phyloP scores from a whole-genome alignment of 371 early-diverging fungal genomes.

The Mucor circinelloides region DNA sequence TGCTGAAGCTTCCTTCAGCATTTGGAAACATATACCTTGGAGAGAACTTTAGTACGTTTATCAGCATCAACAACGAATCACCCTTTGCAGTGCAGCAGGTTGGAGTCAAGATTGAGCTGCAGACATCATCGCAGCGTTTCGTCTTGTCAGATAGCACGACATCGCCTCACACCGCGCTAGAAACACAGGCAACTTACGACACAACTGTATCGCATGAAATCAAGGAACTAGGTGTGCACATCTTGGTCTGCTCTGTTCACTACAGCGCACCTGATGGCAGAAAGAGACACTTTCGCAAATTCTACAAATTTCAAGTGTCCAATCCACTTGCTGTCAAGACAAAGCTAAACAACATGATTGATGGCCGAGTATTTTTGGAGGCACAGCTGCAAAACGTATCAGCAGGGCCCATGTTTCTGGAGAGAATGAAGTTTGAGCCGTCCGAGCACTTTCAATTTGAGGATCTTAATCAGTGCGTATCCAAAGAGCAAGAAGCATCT shows the following conservation, averaged over 20 bases:
- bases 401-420: slow-evolving; percentile 79
- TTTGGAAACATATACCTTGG: slow-evolving; percentile 96
- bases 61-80: slow-evolving; percentile 87
- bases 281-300: slow-evolving; percentile 80
- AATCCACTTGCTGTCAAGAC: slow-evolving; percentile 97
- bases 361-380: slow-evolving; percentile 85
- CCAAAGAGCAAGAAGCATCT: neutral
- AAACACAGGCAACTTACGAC: slow-evolving; percentile 65
- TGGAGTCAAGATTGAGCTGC: slow-evolving; percentile 81
- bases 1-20: slow-evolving; percentile 63
- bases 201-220: slow-evolving; percentile 88
- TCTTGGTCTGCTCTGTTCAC: slow-evolving; percentile 87
- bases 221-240: slow-evolving; percentile 93
- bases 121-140: slow-evolving; percentile 82
- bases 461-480: slow-evolving; percentile 65
- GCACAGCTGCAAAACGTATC: slow-evolving; percentile 93
- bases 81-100: slow-evolving; percentile 66
- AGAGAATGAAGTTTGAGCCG: slow-evolving; percentile 87
- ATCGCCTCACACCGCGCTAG: slow-evolving; percentile 32
- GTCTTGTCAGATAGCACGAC: slow-evolving; percentile 68
- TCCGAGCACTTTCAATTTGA: slow-evolving; percentile 68
- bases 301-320: slow-evolving; percentile 94
- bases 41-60: slow-evolving; percentile 88
- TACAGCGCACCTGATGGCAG: slow-evolving; percentile 69
- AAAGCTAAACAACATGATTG: slow-evolving; percentile 79